Conservation (phyloP, 2,329 filamentous ascomycete genomes). For the Cladosporium sp. region DNA sequence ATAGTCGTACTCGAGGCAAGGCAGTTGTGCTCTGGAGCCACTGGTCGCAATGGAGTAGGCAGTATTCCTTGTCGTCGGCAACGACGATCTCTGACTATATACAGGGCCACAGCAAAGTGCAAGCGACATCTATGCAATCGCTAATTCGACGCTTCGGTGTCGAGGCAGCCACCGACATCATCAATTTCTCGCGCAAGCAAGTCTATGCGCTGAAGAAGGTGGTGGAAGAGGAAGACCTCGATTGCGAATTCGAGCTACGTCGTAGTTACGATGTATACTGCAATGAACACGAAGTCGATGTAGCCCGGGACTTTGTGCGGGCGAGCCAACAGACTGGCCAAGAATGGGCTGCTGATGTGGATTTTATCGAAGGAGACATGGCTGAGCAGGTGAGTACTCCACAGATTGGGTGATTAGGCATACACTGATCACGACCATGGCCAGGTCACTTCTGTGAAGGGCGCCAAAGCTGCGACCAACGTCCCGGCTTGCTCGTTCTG, state of each 20-base stretch:
- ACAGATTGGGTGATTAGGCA: neutral
- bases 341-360: neutral
- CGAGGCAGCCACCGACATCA: neutral
- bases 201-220: conserved; percentile 33
- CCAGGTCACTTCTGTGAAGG: neutral
- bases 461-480: conserved; percentile 8
- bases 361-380: neutral
- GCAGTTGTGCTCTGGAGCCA: conserved; percentile 26
- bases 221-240: conserved; percentile 37
- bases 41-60: conserved; percentile 24
- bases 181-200: conserved; percentile 18
- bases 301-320: conserved; percentile 9
- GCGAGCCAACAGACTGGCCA: neutral
- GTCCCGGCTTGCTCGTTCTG: conserved; percentile 20
- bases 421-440: neutral
- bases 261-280: conserved; percentile 29
- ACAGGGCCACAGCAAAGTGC: neutral
- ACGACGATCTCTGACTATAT: no score
- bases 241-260: conserved; percentile 42
- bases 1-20: conserved; percentile 26
- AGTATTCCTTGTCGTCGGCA: no score
- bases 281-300: conserved; percentile 19
- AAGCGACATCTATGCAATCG: neutral
- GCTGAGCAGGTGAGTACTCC: neutral
- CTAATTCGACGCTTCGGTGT: conserved; percentile 27